A percentile compares a stretch with the other conserved stretches of the same genome.
These are phyloP conservation scores for Torulaspora quercuum DNA, from an alignment of 805 yeast species.

Conservation along the genomic window DNA sequence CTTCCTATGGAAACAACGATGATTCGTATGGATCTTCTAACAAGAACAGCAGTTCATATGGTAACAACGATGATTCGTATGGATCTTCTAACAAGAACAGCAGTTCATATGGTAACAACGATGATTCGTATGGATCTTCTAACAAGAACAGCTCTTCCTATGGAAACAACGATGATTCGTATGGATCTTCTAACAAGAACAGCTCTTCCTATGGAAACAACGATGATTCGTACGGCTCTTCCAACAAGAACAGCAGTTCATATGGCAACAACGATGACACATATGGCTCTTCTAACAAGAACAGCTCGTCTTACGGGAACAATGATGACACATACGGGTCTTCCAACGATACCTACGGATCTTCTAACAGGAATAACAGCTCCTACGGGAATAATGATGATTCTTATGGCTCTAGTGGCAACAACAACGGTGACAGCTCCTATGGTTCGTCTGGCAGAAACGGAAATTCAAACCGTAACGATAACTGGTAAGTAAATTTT, in stretches of 20 bases:
- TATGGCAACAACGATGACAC: conserved; percentile 21
- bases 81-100: conserved; percentile 20
- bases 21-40: conserved; percentile 19
- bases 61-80: conserved; percentile 22
- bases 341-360: conserved; percentile 19
- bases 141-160: conserved; percentile 22
- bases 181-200: conserved; percentile 25
- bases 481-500: conserved; percentile 3
- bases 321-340: conserved; percentile 24
- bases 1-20: conserved; percentile 22
- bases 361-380: conserved; percentile 12
- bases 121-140: conserved; percentile 27
- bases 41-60: conserved; percentile 13
- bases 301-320: conserved; percentile 24
- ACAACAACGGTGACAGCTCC: conserved; percentile 18
- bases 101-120: conserved; percentile 21
- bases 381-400: conserved; percentile 20
- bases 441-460: conserved; percentile 12
- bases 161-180: no score
- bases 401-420: conserved; percentile 15
- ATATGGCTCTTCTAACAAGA: conserved; percentile 26
- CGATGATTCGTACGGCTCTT: conserved; percentile 26
- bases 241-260: conserved; percentile 19
- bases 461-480: conserved; percentile 1
- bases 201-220: conserved; percentile 16